These are phyloP conservation scores for Lentinula sp. DNA, from an alignment of 768 basidiomycete species.

Conservation along the genomic window DNA sequence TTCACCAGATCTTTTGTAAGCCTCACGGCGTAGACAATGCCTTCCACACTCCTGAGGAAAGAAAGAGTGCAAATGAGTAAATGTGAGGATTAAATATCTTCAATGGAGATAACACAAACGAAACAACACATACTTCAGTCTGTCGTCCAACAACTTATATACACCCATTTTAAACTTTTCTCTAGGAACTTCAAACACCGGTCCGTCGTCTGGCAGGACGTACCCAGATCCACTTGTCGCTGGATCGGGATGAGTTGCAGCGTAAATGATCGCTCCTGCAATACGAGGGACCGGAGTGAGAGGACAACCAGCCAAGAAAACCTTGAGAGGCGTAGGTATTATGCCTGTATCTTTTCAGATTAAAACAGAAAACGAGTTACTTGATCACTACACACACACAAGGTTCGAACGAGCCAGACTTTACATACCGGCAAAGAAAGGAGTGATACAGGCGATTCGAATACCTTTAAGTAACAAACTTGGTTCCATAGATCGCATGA, in stretches of 20 bases:
- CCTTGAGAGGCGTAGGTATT: slow-evolving; percentile 8
- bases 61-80: not conserved
- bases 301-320: slow-evolving; percentile 20
- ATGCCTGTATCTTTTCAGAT: slow-evolving; percentile 18
- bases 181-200: slow-evolving; percentile 16
- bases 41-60: not conserved
- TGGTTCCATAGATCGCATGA: slow-evolving; percentile 19
- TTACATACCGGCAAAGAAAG: slow-evolving; percentile 21
- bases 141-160: slow-evolving; percentile 17
- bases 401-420: too few species aligned
- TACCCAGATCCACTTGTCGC: slow-evolving; percentile 19
- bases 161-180: slow-evolving; percentile 18
- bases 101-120: too few species aligned
- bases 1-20: not conserved
- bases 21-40: not conserved
- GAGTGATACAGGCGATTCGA: slow-evolving; percentile 19
- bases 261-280: slow-evolving; percentile 22
- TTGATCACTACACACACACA: too few species aligned
- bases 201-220: slow-evolving; percentile 23
- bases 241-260: slow-evolving; percentile 18
- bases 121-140: slow-evolving; percentile 1
- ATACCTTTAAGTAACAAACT: slow-evolving; percentile 11
- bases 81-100: not conserved
- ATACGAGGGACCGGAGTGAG: slow-evolving; percentile 20
- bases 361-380: too few species aligned